A percentile compares a stretch with the other conserved stretches of the same genome.
These are phyloP conservation scores for Clarireedia paspali DNA, from an alignment of 2,329 filamentous ascomycete species.

Conservation along the genomic window DNA sequence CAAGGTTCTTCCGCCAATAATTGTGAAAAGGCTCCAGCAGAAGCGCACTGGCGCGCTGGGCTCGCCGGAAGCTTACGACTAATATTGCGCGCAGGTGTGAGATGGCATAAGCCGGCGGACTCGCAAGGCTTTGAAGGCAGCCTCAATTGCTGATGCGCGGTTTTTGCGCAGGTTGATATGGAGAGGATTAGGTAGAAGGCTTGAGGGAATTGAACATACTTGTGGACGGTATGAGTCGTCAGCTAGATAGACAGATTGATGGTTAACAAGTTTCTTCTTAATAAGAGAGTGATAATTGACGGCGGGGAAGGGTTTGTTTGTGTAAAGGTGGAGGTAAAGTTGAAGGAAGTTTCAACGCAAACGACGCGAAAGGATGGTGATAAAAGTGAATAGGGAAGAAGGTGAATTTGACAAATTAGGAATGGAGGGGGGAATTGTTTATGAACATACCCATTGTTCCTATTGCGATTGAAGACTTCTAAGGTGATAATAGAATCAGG, in stretches of 20 bases:
- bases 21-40: conserved; percentile 3
- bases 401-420: conserved; percentile 7
- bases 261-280: conserved; percentile 1
- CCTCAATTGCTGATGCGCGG: neutral
- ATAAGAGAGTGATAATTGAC: conserved; percentile 3
- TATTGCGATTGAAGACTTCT: conserved; percentile 7
- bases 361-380: conserved; percentile 4
- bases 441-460: conserved; percentile 12
- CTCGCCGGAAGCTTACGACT: conserved; percentile 7
- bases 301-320: conserved; percentile 1
- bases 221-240: conserved; percentile 13
- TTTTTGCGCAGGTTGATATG: conserved; percentile 1
- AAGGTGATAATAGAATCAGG: conserved; percentile 10
- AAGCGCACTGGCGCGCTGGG: conserved; percentile 7
- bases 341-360: neutral
- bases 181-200: neutral
- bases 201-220: conserved; percentile 6
- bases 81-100: conserved; percentile 5
- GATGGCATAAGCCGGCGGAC: conserved; percentile 5
- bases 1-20: conserved; percentile 14
- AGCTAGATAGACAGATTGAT: conserved; percentile 8
- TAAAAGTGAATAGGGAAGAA: conserved; percentile 8
- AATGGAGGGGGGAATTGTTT: neutral
- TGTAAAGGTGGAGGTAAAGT: conserved; percentile 5
- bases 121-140: neutral